Percentiles rank a stretch among this genome's conserved stretches.
Evolutionary conservation across 179 eudicot genomes (phyloP).

Genomic region (Amaranthus tricolor): DNA sequence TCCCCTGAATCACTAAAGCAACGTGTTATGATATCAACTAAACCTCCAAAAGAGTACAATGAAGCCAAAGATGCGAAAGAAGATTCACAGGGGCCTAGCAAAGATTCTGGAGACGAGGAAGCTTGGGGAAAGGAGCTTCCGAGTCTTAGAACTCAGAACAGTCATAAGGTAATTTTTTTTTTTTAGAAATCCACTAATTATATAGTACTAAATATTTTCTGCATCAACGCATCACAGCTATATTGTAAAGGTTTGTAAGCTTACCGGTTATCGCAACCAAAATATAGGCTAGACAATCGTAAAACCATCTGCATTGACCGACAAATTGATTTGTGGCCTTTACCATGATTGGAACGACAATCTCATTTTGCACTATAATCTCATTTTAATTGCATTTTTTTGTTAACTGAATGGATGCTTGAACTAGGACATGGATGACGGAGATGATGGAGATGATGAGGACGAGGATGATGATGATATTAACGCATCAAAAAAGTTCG

Average conservation of each 20-base stretch:
- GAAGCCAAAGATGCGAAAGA: constrained; percentile 48
- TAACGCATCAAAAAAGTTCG: constrained; percentile 37
- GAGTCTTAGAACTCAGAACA: constrained; percentile 27
- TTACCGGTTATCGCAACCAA: too few relatives aligned
- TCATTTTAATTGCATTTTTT: too few relatives aligned
- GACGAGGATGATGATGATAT: constrained; percentile 42
- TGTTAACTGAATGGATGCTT: constrained; percentile 14
- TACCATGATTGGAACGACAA: too few relatives aligned
- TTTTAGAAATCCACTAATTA: constrained; percentile 3
- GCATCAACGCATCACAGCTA: too few relatives aligned
- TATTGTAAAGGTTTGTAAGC: too few relatives aligned
- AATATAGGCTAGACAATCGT: too few relatives aligned
- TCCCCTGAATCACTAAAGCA: constrained; percentile 71
- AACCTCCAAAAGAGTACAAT: constrained; percentile 81
- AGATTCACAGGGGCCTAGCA: constrained; percentile 37
- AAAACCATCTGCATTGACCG: too few relatives aligned
- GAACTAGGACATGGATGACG: constrained; percentile 48
- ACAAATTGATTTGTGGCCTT: too few relatives aligned
- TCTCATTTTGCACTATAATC: too few relatives aligned
- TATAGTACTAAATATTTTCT: constrained; percentile 8
- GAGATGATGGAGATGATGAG: constrained; percentile 44
- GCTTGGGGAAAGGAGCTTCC: constrained; percentile 65
- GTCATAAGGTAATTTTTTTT: constrained; percentile 41
- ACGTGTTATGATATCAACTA: constrained; percentile 76
- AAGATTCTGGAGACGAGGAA: constrained; percentile 48